These are phyloP conservation scores for Vitis hybrid DNA, from an alignment of 177 flowering plant species.

Conservation along the genomic window DNA sequence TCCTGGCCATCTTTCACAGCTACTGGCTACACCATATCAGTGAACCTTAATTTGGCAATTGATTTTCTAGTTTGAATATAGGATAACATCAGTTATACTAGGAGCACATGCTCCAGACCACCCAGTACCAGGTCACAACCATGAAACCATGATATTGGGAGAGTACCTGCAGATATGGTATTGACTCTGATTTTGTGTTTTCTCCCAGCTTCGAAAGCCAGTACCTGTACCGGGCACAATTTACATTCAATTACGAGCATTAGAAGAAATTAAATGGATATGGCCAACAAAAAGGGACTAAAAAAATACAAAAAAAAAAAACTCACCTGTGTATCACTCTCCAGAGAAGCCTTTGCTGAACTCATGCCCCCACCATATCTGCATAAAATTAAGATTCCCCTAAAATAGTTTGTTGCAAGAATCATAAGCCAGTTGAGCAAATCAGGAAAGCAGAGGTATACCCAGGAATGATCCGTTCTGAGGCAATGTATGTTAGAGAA, in stretches of 20 bases:
- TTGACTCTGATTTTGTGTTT: constrained; percentile 79
- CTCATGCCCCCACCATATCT: constrained; percentile 99
- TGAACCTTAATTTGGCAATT: too few species aligned
- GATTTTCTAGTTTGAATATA: too few species aligned
- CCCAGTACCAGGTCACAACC: too few species aligned
- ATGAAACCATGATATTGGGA: too few species aligned
- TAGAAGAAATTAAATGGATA: too few species aligned
- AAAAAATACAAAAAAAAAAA: not conserved
- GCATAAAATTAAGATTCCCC: constrained; percentile 3
- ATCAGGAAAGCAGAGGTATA: constrained; percentile 19
- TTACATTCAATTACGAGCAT: too few species aligned
- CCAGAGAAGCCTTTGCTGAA: constrained; percentile 94
- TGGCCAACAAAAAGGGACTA: not conserved
- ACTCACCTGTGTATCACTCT: constrained; percentile 88
- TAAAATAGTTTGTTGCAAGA: too few species aligned
- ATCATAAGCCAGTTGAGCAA: not conserved
- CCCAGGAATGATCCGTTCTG: constrained; percentile 97
- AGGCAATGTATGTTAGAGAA: constrained; percentile 94
- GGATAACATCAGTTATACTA: too few species aligned
- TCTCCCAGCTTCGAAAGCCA: constrained; percentile 97
- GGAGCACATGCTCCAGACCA: too few species aligned
- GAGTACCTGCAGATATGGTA: constrained; percentile 89
- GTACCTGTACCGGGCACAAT: constrained; percentile 53
- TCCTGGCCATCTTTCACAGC: too few species aligned
- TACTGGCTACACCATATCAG: too few species aligned